A percentile compares a stretch with the other conserved stretches of the same genome.
phyloP scores from a whole-genome alignment of 1,284 basidiomycete species.

The Jaminaea rosea region DNA sequence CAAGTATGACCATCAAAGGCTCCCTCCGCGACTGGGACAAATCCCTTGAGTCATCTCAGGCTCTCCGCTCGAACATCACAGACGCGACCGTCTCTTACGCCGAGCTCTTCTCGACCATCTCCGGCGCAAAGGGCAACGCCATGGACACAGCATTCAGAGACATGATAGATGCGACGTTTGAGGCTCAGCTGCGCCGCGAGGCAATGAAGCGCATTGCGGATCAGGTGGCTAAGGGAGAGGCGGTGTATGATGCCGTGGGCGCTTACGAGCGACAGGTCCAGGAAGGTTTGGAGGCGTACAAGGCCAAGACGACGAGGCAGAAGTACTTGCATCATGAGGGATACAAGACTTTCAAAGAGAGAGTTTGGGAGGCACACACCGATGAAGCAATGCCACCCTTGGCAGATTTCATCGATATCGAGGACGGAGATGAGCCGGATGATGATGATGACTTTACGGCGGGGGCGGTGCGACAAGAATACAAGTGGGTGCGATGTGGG shows the following conservation, averaged over 20 bases:
- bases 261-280: not conserved
- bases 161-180: not conserved
- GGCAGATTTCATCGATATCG: not conserved
- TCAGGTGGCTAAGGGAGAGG: not conserved
- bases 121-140: not conserved
- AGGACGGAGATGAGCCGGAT: not conserved
- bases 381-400: not conserved
- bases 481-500: no score
- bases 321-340: not conserved
- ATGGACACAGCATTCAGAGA: not conserved
- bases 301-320: not conserved
- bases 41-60: not conserved
- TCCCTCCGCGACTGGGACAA: not conserved
- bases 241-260: not conserved
- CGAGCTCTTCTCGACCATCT: not conserved
- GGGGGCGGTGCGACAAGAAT: not conserved
- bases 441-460: not conserved
- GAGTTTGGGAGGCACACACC: not conserved
- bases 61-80: not conserved
- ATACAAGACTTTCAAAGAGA: not conserved
- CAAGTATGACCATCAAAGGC: not conserved
- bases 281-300: not conserved
- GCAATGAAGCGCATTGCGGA: not conserved
- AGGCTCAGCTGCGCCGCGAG: not conserved
- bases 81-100: not conserved